phyloP scores from a whole-genome alignment of 345 rosid genomes.

The Gossypium turneri region DNA sequence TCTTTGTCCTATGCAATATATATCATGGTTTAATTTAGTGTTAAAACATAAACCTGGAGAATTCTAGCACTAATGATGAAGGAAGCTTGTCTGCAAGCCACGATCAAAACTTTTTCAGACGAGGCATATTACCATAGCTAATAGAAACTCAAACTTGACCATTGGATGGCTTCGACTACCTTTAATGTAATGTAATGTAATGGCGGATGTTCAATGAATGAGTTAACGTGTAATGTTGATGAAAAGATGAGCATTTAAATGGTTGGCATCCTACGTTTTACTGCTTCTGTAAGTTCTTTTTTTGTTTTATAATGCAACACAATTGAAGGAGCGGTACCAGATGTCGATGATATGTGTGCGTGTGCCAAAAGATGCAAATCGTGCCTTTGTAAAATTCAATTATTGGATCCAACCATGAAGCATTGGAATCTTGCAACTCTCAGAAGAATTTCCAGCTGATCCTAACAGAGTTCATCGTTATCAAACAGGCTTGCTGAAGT shows the following conservation, averaged over 20 bases:
- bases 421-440: too few species aligned
- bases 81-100: neutral
- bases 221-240: conserved; percentile 26
- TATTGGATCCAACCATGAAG: too few species aligned
- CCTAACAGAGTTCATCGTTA: neutral
- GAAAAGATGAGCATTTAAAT: conserved; percentile 30
- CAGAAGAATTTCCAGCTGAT: neutral
- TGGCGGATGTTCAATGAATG: neutral
- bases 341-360: too few species aligned
- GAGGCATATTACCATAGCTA: neutral
- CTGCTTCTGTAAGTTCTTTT: too few species aligned
- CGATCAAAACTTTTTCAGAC: neutral
- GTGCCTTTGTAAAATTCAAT: too few species aligned
- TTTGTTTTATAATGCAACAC: too few species aligned
- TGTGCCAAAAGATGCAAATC: too few species aligned
- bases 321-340: too few species aligned
- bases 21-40: too few species aligned
- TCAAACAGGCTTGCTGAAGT: too few species aligned
- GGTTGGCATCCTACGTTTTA: neutral
- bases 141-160: neutral
- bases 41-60: neutral
- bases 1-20: too few species aligned
- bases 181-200: neutral
- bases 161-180: neutral
- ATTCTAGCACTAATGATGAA: neutral